Evolutionary conservation across 2,329 filamentous ascomycete species (phyloP), one percentile per base, ranked within the genome.

Genomic region (Lachnellula occidentalis): DNA sequence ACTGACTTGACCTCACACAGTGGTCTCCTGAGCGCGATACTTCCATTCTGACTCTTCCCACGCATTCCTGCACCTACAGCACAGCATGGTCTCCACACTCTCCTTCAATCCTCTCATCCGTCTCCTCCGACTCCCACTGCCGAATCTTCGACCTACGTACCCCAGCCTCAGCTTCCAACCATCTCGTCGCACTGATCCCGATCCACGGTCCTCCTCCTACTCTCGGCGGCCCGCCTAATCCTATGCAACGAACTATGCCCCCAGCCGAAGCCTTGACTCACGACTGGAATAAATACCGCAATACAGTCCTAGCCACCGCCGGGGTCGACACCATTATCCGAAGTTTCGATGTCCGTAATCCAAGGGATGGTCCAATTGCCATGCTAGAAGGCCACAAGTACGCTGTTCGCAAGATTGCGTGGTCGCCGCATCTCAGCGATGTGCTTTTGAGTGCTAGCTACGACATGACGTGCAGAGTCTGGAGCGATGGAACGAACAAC

Each of bases 211-310:
- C 72, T 76, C 11, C 73, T 74, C 63, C 60, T 2, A 47, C 46
- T 19, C 48, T 73, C 6, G 68, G 70, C 8, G 22, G 56, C 4
- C 34, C 56, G 4, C 21, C 62, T 11, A 62, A 64, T 59, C 59
- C 62, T 12, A 64, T 66, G 27, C 64, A 67, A 15, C 67, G 63
- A 50, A 63, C 60, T 27, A 67, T 61, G 55, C 70, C 66, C 48
- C 74, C 72, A 27, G 68, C 73, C 9, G 94, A 99, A 75, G 83
- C 90, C 37, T 80, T 99, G 34, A 96, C 92, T 0, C 94, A 97
- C 72, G 94, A 99, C 72, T 99, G 94, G 94, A 99, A 99, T 75
- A 99, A 99, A 73, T 99, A 99, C 73, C 82, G 88, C 39, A 84
- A 91, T 61, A 87, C 85, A 0, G 78, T 96, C 24, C 76, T 99